Evolutionary conservation across 306 rosid genomes (phyloP).

Genomic region (Castanea sativa): DNA sequence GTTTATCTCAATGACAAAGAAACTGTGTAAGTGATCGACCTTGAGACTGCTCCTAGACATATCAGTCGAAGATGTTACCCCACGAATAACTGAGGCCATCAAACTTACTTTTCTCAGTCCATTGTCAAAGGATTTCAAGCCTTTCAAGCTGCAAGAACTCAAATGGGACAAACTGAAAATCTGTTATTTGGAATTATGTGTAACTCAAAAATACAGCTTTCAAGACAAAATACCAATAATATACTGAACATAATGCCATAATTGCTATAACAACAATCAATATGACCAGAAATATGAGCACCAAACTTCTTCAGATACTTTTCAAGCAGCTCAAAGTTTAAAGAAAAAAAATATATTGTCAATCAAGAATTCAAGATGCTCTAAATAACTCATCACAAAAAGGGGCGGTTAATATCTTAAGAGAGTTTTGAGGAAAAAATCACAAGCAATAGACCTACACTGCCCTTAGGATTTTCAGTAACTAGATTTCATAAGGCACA

Average conservation of each 20-base stretch:
- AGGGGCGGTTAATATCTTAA: conserved; percentile 66
- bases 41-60: conserved; percentile 43
- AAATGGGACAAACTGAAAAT: neutral
- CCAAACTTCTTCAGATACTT: conserved; percentile 81
- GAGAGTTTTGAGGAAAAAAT: conserved; percentile 79
- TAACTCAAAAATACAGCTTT: neutral
- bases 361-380: neutral
- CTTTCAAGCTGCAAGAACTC: conserved; percentile 70
- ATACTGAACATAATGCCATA: neutral
- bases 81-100: conserved; percentile 59
- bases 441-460: conserved; percentile 84
- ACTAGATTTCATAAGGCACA: neutral
- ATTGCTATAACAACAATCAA: neutral
- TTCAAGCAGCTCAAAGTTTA: conserved; percentile 74
- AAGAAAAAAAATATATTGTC: neutral
- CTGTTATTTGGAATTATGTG: neutral
- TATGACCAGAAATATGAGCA: conserved; percentile 37
- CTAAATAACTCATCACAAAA: conserved; percentile 76
- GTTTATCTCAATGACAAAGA: conserved; percentile 1
- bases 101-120: conserved; percentile 67
- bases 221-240: neutral
- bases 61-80: conserved; percentile 61
- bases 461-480: conserved; percentile 29
- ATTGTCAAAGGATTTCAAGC: conserved; percentile 77
- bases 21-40: conserved; percentile 43